Evolutionary conservation across 2,329 filamentous ascomycete species (phyloP).

Genomic region (Aureobasidium zeae): DNA sequence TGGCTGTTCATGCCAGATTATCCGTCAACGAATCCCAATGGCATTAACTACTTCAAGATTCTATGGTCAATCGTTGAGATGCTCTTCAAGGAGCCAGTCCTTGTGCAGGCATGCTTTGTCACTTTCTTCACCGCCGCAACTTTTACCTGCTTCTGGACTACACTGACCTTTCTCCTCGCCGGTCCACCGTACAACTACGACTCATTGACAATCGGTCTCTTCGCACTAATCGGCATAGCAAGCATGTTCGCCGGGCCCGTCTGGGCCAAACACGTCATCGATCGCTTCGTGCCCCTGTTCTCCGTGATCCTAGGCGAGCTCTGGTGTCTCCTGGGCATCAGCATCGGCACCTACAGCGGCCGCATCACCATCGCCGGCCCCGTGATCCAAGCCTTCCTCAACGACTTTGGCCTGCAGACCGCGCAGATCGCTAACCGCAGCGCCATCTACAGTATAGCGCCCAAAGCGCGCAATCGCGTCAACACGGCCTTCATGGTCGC

Average conservation of each 20-base stretch:
- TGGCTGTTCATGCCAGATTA: constrained; percentile 75
- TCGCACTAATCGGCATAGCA: constrained; percentile 66
- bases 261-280: constrained; percentile 61
- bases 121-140: constrained; percentile 52
- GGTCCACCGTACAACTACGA: constrained; percentile 59
- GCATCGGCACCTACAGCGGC: constrained; percentile 61
- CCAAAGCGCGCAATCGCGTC: constrained; percentile 62
- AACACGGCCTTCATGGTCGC: constrained; percentile 78
- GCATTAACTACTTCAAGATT: constrained; percentile 56
- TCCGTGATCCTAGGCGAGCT: constrained; percentile 54
- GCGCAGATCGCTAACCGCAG: constrained; percentile 64
- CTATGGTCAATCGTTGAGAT: constrained; percentile 57
- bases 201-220: constrained; percentile 63
- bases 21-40: constrained; percentile 59
- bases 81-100: constrained; percentile 54
- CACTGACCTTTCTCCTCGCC: constrained; percentile 68
- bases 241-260: constrained; percentile 59
- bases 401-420: constrained; percentile 65
- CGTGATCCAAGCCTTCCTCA: constrained; percentile 59
- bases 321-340: constrained; percentile 52
- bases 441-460: constrained; percentile 61
- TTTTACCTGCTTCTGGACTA: constrained; percentile 65
- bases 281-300: constrained; percentile 59
- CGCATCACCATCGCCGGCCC: constrained; percentile 59
- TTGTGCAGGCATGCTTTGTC: constrained; percentile 61